Evolutionary conservation across 2,329 filamentous ascomycete species (phyloP), one percentile per base, ranked within the genome.

Genomic region (Cladophialophora psammophila): DNA sequence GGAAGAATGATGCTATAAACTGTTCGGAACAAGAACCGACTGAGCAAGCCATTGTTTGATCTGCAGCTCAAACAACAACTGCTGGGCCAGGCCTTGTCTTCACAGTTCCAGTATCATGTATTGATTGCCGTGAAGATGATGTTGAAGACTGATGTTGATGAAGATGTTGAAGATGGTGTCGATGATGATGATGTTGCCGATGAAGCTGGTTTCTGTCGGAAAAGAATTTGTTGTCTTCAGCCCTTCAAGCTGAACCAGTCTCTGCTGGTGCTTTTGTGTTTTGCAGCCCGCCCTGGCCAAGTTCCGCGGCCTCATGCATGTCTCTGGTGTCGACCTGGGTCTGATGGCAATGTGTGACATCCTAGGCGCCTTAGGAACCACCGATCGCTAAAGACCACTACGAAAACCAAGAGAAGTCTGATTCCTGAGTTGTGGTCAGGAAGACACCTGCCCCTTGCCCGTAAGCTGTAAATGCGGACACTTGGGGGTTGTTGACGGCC

Each of bases 1-100:
- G 26, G 8, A 12, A 9, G 9, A 31, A 31, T 1, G 45, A 12
- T 12, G 18, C 15, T 50, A 20, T 31, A 50, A 18, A 50, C 9
- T 31, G 20, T 31, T 50, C 45, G 18, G 5, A 20, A 31, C 45
- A 50, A 31, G 45, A 50, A 50, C 45, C 26, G 45, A 18, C 18
- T 50, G 45, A 50, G 26, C 18, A 26, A 31, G 18, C 45, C 18
- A 31, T 3, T 31, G 45, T 31, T 31, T 50, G 45, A 50, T 50
- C 45, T 50, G 45, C 45, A 50, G 45, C 45, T 50, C 45, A 50
- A 50, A 50, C 18, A 31, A 20, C 13, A 20, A 26, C 20, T 50
- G 18, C 3, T 4, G 3, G 12, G 20, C 45, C 45, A 13, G 45
- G 7, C 3, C 26, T 31, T 50, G 45, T 13, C 45, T 50, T 50